phyloP scores from a whole-genome alignment of 805 yeast genomes.

The Hanseniaspora taiwanica region DNA sequence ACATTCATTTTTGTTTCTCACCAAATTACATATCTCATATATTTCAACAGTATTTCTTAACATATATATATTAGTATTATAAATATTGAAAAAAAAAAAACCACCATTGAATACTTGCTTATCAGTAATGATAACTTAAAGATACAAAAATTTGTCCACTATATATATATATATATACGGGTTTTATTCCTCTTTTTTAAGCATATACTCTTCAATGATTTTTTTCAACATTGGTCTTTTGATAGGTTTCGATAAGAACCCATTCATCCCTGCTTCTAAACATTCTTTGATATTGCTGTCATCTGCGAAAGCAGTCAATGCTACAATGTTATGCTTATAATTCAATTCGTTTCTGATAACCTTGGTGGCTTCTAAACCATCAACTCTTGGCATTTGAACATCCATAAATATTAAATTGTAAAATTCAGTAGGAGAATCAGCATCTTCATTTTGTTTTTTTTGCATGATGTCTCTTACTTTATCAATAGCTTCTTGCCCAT shows the following conservation, averaged over 20 bases:
- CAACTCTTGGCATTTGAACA: constrained; percentile 92
- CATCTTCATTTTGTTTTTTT: neutral
- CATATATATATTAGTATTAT: neutral
- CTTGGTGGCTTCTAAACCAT: constrained; percentile 76
- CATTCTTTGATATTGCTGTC: constrained; percentile 80
- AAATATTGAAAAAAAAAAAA: too few relatives aligned
- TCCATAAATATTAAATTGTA: constrained; percentile 88
- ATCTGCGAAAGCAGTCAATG: constrained; percentile 92
- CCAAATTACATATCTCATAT: neutral
- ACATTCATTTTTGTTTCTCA: constrained; percentile 11
- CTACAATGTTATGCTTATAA: constrained; percentile 69
- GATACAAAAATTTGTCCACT: neutral
- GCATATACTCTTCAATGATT: constrained; percentile 27
- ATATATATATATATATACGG: neutral
- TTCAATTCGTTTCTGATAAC: constrained; percentile 50
- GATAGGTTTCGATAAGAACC: constrained; percentile 81
- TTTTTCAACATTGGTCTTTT: constrained; percentile 54
- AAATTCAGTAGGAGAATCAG: too few relatives aligned
- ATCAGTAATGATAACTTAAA: too few relatives aligned
- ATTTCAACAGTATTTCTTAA: constrained; percentile 1
- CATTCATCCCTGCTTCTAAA: constrained; percentile 81
- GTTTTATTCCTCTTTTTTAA: neutral
- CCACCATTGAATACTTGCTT: too few relatives aligned
- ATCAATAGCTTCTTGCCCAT: constrained; percentile 82
- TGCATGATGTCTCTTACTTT: constrained; percentile 36